Evolutionary conservation across 306 rosid genomes (phyloP).

Genomic region (Pterocarpus santalinus): DNA sequence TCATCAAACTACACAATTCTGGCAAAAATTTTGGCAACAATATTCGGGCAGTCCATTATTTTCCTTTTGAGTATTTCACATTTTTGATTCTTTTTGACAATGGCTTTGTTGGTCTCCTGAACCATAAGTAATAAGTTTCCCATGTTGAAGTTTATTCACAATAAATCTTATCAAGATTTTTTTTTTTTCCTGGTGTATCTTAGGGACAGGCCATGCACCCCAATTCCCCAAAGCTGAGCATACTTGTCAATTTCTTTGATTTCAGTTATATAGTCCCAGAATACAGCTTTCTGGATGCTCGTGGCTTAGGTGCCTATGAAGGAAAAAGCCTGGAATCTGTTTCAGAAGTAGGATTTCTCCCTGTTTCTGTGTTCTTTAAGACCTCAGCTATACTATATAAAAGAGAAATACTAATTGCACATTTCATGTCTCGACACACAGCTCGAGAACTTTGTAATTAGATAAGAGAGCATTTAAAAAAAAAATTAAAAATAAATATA

Average conservation of each 20-base stretch:
- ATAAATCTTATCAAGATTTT: not conserved
- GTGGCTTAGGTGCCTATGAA: constrained; percentile 93
- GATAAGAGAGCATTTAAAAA: too few relatives aligned
- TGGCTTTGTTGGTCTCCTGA: constrained; percentile 6
- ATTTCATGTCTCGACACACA: too few relatives aligned
- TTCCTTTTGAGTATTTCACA: not conserved
- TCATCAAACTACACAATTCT: too few relatives aligned
- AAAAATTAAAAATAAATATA: too few relatives aligned
- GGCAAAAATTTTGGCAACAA: too few relatives aligned
- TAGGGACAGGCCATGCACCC: not conserved
- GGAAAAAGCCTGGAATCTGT: constrained; percentile 82
- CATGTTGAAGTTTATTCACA: not conserved
- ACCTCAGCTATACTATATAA: not conserved
- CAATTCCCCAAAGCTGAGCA: not conserved
- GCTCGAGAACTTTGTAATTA: too few relatives aligned
- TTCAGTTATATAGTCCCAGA: constrained; percentile 92
- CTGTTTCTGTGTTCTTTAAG: not conserved
- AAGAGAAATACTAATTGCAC: too few relatives aligned
- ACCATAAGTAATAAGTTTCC: not conserved
- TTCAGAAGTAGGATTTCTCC: constrained; percentile 68
- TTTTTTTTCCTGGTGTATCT: not conserved
- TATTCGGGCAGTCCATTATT: too few relatives aligned
- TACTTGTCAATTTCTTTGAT: constrained; percentile 40
- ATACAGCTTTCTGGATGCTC: constrained; percentile 93
- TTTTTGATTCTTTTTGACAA: not conserved